Evolutionary conservation across 2,329 filamentous ascomycete genomes (phyloP), one percentile per base, ranked within the genome.

Genomic region (Sordariomycetes sp.): DNA sequence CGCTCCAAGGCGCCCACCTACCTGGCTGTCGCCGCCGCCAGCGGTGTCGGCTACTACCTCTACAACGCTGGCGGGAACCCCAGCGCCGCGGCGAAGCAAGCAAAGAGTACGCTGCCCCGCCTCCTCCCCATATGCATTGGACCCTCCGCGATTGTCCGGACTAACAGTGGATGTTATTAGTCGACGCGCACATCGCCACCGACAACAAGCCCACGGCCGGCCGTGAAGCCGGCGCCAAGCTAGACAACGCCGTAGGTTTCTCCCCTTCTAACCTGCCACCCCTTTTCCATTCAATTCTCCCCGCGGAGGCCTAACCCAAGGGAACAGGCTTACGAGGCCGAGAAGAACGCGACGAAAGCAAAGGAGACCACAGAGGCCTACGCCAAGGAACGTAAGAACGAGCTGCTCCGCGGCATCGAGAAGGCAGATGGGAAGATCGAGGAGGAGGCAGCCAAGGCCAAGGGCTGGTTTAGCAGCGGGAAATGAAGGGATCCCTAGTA

Each of bases 31-130:
- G 81, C 78, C 60, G 84, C 82, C 63, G 86, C 80, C 35, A 83
- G 82, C 65, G 87, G 85, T 63, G 76, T 85, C 60, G 90, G 88
- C 51, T 97, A 96, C 80, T 97, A 97, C 78, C 81, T 97, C 62
- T 99, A 96, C 79, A 79, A 75, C 56, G 88, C 92, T 18, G 93
- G 93, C 61, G 92, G 93, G 59, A 82, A 85, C 71, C 80, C 90
- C 56, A 89, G 88, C 72, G 84, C 81, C 55, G 93, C 92, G n/a
- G 84, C 91, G 80, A 89, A 93, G 79, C 79, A 94, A 40, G 48
- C 89, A 64, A 89, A 96, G 77, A 82, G 93, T 96, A 76, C 53
- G 85, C 62, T 14, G 14, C 16, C 51, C 35, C 58, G 54, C 24
- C 62, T 65, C 11, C 46, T 22, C 20, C 46, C 46, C 18, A 12